Conservation (phyloP, 2,329 filamentous ascomycete genomes). For the Alternaria sp. region DNA sequence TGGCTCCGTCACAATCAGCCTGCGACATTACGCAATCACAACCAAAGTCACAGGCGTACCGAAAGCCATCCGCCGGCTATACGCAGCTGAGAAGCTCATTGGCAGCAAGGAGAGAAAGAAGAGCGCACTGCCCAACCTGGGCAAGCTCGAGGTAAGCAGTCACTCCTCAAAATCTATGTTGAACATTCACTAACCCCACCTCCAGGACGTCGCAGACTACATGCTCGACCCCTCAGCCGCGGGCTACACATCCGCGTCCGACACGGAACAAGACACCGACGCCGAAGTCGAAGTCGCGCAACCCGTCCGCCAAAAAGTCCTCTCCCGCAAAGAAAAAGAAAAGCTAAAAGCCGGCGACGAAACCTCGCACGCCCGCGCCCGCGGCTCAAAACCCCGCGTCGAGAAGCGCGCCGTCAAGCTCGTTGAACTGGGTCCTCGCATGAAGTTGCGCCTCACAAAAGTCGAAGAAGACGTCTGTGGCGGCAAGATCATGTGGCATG, state of each 20-base stretch:
- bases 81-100: conserved; percentile 81
- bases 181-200: not conserved
- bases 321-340: conserved; percentile 60
- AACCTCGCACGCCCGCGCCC: conserved; percentile 43
- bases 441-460: conserved; percentile 89
- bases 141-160: conserved; percentile 69
- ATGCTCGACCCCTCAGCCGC: conserved; percentile 79
- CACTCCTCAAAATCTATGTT: not conserved
- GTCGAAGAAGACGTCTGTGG: conserved; percentile 92
- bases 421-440: conserved; percentile 87
- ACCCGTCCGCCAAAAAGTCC: conserved; percentile 65
- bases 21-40: conserved; percentile 94
- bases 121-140: conserved; percentile 79
- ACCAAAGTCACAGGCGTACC: conserved; percentile 86
- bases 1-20: conserved; percentile 77
- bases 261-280: conserved; percentile 91
- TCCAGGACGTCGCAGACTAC: conserved; percentile 84
- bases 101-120: conserved; percentile 64
- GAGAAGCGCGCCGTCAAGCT: conserved; percentile 90
- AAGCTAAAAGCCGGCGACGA: conserved; percentile 50
- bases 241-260: conserved; percentile 91
- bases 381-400: conserved; percentile 57
- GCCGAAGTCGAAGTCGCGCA: conserved; percentile 87
- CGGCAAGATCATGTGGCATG: conserved; percentile 97
- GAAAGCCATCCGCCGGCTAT: conserved; percentile 80